A percentile compares a stretch with the other conserved stretches of the same genome.
phyloP scores from a whole-genome alignment of 2,329 filamentous ascomycete species.

The Apiospora phragmitis region DNA sequence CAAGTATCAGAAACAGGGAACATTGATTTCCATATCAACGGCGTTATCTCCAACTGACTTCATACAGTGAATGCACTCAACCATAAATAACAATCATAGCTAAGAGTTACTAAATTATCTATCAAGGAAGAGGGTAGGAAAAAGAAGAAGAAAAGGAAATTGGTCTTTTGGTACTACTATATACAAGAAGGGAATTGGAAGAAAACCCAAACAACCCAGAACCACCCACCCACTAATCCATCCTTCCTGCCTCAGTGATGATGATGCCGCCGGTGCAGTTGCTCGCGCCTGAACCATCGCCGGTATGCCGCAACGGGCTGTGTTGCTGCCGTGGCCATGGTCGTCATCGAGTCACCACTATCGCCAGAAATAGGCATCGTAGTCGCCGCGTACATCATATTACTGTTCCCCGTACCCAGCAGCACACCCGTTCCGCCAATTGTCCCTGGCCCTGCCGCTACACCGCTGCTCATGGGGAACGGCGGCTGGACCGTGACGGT shows the following conservation, averaged over 20 bases:
- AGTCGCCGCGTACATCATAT: constrained; percentile 16
- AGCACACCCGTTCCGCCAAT: background rate
- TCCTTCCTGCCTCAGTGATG: background rate
- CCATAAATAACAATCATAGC: background rate
- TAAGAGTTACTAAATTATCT: background rate
- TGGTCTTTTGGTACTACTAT: background rate
- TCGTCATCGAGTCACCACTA: background rate
- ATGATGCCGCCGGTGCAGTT: constrained; percentile 8
- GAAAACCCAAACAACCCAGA: background rate
- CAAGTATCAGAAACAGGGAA: too few relatives aligned
- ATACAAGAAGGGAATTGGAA: background rate
- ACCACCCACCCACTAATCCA: background rate
- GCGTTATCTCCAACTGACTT: too few relatives aligned
- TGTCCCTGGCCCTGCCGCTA: background rate
- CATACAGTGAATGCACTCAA: too few relatives aligned
- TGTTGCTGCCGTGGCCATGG: constrained; percentile 13
- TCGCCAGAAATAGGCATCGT: constrained; percentile 15
- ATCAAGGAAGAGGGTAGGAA: background rate
- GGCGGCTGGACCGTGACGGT: constrained; percentile 27
- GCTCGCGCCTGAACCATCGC: constrained; percentile 25
- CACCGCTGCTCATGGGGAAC: constrained; percentile 22
- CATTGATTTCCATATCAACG: too few relatives aligned
- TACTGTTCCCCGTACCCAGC: background rate
- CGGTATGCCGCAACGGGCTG: constrained; percentile 15
- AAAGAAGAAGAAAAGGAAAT: background rate